Evolutionary conservation across 2,329 filamentous ascomycete genomes (phyloP).

Genomic region (Kalaharituber pfeilii): DNA sequence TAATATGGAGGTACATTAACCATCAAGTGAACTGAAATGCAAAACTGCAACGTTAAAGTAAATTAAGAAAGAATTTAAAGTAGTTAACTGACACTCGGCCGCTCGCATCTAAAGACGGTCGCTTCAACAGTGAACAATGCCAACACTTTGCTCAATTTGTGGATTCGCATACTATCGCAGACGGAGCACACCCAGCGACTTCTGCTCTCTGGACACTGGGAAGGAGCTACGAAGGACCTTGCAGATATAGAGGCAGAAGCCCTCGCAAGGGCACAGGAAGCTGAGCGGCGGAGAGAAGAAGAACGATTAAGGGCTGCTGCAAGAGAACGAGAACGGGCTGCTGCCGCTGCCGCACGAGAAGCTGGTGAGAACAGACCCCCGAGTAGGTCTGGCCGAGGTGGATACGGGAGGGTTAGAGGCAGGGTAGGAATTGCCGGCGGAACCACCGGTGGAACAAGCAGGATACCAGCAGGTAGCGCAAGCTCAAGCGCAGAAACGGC

Average conservation of each 20-base stretch:
- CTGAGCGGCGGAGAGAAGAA: constrained; percentile 62
- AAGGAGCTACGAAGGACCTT: constrained; percentile 72
- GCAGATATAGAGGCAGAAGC: constrained; percentile 73
- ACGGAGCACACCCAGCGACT: constrained; percentile 94
- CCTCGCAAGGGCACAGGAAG: constrained; percentile 53
- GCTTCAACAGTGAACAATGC: constrained; percentile 71
- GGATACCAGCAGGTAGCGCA: constrained; percentile 4
- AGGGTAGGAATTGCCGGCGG: constrained; percentile 11
- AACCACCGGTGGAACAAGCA: constrained; percentile 3
- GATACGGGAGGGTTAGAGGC: constrained; percentile 9
- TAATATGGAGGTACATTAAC: constrained; percentile 61
- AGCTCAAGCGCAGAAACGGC: constrained; percentile 2
- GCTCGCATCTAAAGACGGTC: constrained; percentile 41
- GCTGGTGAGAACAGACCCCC: constrained; percentile 23
- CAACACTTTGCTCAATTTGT: constrained; percentile 78
- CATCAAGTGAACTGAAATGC: not conserved
- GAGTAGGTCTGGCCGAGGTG: too few relatives aligned
- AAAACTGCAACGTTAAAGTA: not conserved
- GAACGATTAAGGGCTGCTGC: constrained; percentile 59
- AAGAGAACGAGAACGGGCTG: constrained; percentile 31
- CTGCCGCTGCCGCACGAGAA: constrained; percentile 25
- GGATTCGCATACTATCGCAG: constrained; percentile 89
- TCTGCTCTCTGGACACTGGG: constrained; percentile 74
- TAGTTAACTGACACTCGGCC: constrained; percentile 1
- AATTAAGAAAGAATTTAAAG: too few relatives aligned